Evolutionary conservation across 257 asterid genomes (phyloP), one percentile per base, ranked within the genome.

Genomic region (Linaria vulgaris): DNA sequence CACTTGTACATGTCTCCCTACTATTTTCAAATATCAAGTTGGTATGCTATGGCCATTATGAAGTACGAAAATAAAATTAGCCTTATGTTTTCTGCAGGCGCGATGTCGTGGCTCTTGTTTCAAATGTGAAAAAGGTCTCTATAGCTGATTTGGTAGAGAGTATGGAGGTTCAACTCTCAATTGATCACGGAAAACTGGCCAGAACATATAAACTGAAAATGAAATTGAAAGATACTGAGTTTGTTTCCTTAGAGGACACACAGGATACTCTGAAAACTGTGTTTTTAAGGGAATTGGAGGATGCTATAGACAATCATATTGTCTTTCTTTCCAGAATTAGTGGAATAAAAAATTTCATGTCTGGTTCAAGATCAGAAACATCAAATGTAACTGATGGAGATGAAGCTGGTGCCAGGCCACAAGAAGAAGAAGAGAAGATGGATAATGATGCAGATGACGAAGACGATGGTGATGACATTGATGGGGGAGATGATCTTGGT

Each of bases 61-160:
- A 5, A 39, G 23, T 46, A 20, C 12, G 27, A 59, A 38, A 59
- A 59, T 4, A 51, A 12, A 17, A 46, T 69, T 71, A 45, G 56
- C 54, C 11, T 12, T 53, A n/a, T 74, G 38, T 37, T 47, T 63
- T 73, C 41, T 55, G 65, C 89, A 92, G 97, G 83, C 72, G 43
- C 74, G 91, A 87, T 51, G 96, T 88, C 0, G 84, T 79, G 55
- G 77, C 85, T 21, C 84, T 87, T 50, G 85, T 94, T 68, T 76
- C 87, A 12, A 78, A 69, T 62, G 87, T 81, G 72, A 85, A 75
- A 84, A 94, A 78, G 76, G 83, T 90, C 45, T 76, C 88, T 4
- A 79, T 89, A 57, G 95, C 99, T 25, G 97, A 94, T 80, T 68
- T 90, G 74, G 66, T 86, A 13, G 99, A 90, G 80, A 79, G 75